phyloP scores from a whole-genome alignment of 768 basidiomycete genomes.

The Pleurotus tuoliensis region DNA sequence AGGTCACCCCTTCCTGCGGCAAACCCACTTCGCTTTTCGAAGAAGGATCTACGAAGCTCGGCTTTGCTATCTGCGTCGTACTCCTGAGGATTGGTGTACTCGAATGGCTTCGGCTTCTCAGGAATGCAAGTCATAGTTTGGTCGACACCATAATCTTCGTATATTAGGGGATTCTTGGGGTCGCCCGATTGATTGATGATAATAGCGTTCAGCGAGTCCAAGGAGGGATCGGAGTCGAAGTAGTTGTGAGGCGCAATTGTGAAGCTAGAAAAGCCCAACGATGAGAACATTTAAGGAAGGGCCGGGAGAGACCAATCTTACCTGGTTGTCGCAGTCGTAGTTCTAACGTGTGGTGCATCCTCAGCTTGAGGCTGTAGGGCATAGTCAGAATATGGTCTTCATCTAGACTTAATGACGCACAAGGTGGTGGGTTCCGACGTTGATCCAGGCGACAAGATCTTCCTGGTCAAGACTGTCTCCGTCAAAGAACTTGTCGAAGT shows the following conservation, averaged over 20 bases:
- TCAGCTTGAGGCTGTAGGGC: constrained; percentile 51
- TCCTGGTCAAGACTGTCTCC: constrained; percentile 60
- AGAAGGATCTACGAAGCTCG: too few species aligned
- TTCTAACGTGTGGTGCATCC: constrained; percentile 59
- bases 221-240: constrained; percentile 59
- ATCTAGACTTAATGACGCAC: constrained; percentile 21
- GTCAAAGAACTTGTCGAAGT: constrained; percentile 63
- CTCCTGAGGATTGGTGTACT: background rate
- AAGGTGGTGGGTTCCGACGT: constrained; percentile 66
- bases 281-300: background rate
- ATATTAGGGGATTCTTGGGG: constrained; percentile 34
- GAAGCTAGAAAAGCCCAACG: constrained; percentile 33
- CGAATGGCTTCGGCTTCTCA: constrained; percentile 18
- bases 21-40: too few species aligned
- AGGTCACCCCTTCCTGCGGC: too few species aligned
- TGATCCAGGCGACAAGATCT: constrained; percentile 68
- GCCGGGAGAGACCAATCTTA: constrained; percentile 15
- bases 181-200: constrained; percentile 35
- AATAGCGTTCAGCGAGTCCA: constrained; percentile 55
- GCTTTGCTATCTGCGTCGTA: constrained; percentile 6
- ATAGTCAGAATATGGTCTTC: background rate
- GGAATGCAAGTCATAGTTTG: constrained; percentile 23
- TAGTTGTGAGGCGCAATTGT: constrained; percentile 61
- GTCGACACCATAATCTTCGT: constrained; percentile 52
- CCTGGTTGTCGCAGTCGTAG: constrained; percentile 53